Conservation (phyloP, 2,329 filamentous ascomycete genomes). For the Setomelanomma holmii region DNA sequence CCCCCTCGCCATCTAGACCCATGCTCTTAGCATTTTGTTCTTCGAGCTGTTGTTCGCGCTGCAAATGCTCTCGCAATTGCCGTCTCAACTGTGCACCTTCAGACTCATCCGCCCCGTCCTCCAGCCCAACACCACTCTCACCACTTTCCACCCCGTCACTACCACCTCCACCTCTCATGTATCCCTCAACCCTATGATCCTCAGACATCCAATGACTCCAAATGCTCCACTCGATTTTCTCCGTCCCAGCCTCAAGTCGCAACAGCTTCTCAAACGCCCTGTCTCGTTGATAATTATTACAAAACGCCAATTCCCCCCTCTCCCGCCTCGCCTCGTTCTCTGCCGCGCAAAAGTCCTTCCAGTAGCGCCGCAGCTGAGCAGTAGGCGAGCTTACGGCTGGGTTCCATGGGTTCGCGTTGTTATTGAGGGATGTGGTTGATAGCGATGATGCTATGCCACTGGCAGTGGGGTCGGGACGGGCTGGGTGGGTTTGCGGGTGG, state of each 20-base stretch:
- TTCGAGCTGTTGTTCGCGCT: too few relatives aligned
- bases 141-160: neutral
- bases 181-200: too few relatives aligned
- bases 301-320: constrained; percentile 1
- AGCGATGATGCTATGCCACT: neutral
- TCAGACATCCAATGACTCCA: neutral
- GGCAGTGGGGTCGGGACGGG: neutral
- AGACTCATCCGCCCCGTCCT: neutral
- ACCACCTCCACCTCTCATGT: neutral
- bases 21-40: too few relatives aligned
- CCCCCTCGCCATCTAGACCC: too few relatives aligned
- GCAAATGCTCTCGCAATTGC: too few relatives aligned
- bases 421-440: neutral
- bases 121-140: neutral
- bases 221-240: neutral
- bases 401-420: neutral
- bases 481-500: neutral
- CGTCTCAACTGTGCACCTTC: too few relatives aligned
- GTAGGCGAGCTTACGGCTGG: neutral
- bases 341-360: neutral
- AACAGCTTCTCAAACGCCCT: constrained; percentile 1
- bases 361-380: neutral
- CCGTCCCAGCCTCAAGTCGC: neutral
- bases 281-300: neutral
- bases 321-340: neutral